These are phyloP conservation scores for Penicillium sp. DNA, from an alignment of 2,329 filamentous ascomycete species.

Conservation along the genomic window DNA sequence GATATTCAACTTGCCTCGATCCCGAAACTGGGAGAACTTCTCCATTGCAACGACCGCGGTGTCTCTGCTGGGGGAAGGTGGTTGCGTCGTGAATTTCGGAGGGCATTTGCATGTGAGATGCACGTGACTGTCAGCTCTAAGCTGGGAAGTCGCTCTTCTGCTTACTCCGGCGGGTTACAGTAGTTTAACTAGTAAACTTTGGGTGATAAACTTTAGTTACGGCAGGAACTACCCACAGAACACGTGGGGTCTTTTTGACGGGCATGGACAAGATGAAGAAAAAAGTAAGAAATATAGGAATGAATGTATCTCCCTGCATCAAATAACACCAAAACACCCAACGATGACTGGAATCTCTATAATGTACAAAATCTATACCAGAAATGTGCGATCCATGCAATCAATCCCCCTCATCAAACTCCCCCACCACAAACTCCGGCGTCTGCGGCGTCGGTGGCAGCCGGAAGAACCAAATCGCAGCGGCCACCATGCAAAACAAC, in stretches of 20 bases:
- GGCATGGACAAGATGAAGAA: not conserved
- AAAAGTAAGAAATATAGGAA: not conserved
- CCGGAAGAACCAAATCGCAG: constrained; percentile 32
- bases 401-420: constrained; percentile 21
- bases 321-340: constrained; percentile 9
- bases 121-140: constrained; percentile 11
- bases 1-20: constrained; percentile 68
- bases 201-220: no score
- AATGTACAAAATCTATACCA: constrained; percentile 5
- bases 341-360: not conserved
- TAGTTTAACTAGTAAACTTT: no score
- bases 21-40: constrained; percentile 90
- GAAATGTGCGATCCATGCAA: not conserved
- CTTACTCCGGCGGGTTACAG: no score
- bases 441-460: constrained; percentile 19
- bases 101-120: constrained; percentile 20
- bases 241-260: not conserved
- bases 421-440: constrained; percentile 24
- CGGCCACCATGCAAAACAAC: constrained; percentile 36
- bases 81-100: constrained; percentile 2
- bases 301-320: not conserved
- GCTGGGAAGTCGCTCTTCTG: no score
- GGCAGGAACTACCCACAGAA: not conserved
- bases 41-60: constrained; percentile 63
- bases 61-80: not conserved